Conservation (phyloP, 495 filamentous ascomycete genomes). For the Trichodelitschia bisporula region DNA sequence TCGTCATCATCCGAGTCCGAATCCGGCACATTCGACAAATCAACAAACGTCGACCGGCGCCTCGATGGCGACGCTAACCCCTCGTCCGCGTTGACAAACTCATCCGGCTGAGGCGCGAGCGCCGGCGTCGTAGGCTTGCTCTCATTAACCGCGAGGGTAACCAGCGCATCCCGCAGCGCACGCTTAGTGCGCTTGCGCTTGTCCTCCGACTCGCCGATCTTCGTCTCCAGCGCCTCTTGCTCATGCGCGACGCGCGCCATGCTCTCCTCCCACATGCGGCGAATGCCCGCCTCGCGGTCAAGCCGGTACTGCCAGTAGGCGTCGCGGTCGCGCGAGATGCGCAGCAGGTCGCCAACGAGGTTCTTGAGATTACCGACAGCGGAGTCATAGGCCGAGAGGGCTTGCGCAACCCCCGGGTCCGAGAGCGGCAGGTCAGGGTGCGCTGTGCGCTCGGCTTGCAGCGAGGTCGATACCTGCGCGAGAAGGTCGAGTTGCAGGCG, state of each 20-base stretch:
- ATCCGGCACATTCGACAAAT: constrained; percentile 35
- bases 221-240: constrained; percentile 70
- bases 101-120: constrained; percentile 2
- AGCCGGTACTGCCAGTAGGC: constrained; percentile 91
- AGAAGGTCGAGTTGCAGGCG: constrained; percentile 80
- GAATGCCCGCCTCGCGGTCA: constrained; percentile 65
- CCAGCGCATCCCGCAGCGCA: constrained; percentile 68
- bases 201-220: constrained; percentile 70
- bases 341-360: constrained; percentile 64
- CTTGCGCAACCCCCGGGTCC: constrained; percentile 51
- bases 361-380: constrained; percentile 73
- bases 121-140: constrained; percentile 17
- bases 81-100: constrained; percentile 1
- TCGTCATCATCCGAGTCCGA: constrained; percentile 60
- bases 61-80: constrained; percentile 13
- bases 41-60: constrained; percentile 30
- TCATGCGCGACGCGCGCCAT: constrained; percentile 86
- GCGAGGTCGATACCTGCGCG: constrained; percentile 53
- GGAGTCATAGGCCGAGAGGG: constrained; percentile 65
- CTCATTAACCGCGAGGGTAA: constrained; percentile 24
- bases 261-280: constrained; percentile 94
- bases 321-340: constrained; percentile 81
- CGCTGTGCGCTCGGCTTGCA: constrained; percentile 44
- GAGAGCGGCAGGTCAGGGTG: constrained; percentile 45
- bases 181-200: constrained; percentile 77